Conservation (phyloP, 345 rosid species). For the Pistacia atlantica region DNA sequence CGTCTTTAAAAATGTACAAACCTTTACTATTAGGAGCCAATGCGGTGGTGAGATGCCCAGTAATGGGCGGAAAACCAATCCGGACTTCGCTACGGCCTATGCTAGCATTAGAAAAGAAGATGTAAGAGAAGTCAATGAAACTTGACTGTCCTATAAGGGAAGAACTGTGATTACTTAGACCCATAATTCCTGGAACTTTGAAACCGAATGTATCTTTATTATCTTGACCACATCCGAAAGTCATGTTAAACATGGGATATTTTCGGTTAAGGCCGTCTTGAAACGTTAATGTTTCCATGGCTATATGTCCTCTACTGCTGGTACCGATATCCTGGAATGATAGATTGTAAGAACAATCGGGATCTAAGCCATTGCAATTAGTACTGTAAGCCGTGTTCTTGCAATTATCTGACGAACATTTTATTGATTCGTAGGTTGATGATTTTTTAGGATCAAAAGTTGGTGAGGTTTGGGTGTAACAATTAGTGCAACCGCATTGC, state of each 20-base stretch:
- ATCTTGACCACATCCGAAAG: constrained; percentile 19
- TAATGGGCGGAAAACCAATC: background rate
- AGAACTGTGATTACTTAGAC: background rate
- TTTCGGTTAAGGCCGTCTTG: background rate
- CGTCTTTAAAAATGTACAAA: background rate
- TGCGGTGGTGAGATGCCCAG: background rate
- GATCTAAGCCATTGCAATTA: background rate
- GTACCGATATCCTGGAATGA: background rate
- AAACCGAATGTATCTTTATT: background rate
- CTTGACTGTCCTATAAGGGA: constrained; percentile 14
- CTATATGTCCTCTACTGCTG: background rate
- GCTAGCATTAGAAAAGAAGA: background rate
- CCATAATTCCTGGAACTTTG: constrained; percentile 9
- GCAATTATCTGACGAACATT: background rate
- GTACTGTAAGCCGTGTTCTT: background rate
- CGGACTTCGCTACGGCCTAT: background rate
- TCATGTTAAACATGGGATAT: background rate
- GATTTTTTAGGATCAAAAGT: constrained; percentile 14
- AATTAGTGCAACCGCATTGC: constrained; percentile 17
- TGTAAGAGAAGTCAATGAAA: background rate
- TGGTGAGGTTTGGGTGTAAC: constrained; percentile 12
- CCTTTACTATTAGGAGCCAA: background rate
- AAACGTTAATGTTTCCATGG: constrained; percentile 15
- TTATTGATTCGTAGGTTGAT: background rate
- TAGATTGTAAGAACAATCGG: background rate